Base-by-base conservation (phyloP, 257 asterid species). In the Jaltomata sinuosa region DNA sequence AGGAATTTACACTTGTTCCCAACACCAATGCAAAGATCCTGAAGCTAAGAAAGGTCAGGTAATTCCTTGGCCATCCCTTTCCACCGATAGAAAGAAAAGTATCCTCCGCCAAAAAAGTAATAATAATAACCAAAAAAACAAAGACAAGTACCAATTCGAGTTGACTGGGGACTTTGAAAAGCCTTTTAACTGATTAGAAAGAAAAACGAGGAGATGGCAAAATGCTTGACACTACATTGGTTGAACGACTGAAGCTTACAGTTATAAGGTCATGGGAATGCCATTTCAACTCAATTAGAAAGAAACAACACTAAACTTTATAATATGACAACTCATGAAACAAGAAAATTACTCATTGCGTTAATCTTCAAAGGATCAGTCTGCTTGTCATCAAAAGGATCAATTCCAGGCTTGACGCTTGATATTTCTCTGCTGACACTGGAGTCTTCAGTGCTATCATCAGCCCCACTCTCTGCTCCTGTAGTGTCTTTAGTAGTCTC, bases 331-430 rank as follows among this genome's bases (percentile, higher is more conserved):
- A 72, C 79, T 22, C 53, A 14, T 53, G 29, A 81, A 40, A 18
- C 31, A 55, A 11, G 71, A 84, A 86, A 87, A 97, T 92, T 89
- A 96, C 98, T 88, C 92, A 92, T 89, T 50, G 98, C 98, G 65
- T 93, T 93, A 52, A 97, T 82, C 71, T 86, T 85, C 89, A 90
- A 84, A 68, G 97, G 99, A 88, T 94, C 92, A 81, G 80, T 87
- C 90, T 96, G 94, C 82, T 95, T 97, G 27, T 88, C 86, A 67
- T 91, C 88, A 90, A 97, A 97, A 84, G 87, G 93, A 90, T 97
- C 99, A 81, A 95, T 76, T 86, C 98, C 95, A 61, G 92, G 81
- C 81, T 86, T 92, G 83, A 85, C 88, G 54, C 79, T 86, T 69
- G 79, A 57, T 82, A 80, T 86, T 78, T 83, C 86, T 79, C 36